Percentiles rank a stretch among this genome's conserved stretches.
phyloP scores from a whole-genome alignment of 2,329 filamentous ascomycete species.

The Exophiala sp. region DNA sequence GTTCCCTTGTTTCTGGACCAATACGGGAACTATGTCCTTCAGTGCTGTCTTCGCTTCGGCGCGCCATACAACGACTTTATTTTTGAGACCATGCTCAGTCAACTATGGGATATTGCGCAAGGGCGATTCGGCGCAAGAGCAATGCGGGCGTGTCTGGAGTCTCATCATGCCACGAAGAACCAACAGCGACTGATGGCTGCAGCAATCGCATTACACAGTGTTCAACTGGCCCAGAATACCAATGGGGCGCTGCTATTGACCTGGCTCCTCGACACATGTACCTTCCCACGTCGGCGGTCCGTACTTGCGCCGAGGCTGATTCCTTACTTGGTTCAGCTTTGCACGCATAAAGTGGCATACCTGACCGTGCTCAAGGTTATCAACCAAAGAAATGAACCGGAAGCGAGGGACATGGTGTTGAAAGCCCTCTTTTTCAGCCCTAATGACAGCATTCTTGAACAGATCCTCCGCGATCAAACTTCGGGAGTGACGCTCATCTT shows the following conservation, averaged over 20 bases:
- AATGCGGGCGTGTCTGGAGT: conserved; percentile 94
- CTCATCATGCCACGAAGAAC: conserved; percentile 88
- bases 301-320: conserved; percentile 88
- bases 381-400: conserved; percentile 91
- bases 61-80: conserved; percentile 90
- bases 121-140: conserved; percentile 90
- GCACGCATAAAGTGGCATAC: conserved; percentile 97
- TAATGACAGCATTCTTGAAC: conserved; percentile 79
- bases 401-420: conserved; percentile 83
- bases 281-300: conserved; percentile 82
- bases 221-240: conserved; percentile 90
- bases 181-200: conserved; percentile 93
- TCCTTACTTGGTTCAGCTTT: conserved; percentile 86
- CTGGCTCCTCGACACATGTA: conserved; percentile 98
- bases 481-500: conserved; percentile 95
- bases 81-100: conserved; percentile 92
- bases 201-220: conserved; percentile 91
- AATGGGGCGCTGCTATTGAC: conserved; percentile 91
- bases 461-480: conserved; percentile 82
- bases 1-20: conserved; percentile 93
- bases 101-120: conserved; percentile 88
- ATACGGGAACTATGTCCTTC: conserved; percentile 96
- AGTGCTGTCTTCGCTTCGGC: conserved; percentile 90
- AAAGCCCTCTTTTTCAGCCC: conserved; percentile 88
- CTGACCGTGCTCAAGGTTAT: conserved; percentile 96